Evolutionary conservation across 495 filamentous ascomycete species (phyloP).

Genomic region (Astrocystis sublimbata): DNA sequence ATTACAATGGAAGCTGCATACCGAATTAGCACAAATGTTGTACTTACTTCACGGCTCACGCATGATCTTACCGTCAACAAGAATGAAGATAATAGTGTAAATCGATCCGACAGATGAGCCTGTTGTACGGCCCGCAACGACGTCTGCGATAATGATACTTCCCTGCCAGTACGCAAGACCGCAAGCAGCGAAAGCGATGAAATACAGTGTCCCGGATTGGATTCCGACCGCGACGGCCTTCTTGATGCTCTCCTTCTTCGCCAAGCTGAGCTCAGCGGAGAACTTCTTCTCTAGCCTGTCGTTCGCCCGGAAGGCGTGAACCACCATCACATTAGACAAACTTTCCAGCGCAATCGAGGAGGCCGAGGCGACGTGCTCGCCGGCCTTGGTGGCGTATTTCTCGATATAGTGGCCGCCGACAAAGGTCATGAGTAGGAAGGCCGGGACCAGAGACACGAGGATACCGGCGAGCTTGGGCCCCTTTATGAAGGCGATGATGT

Average conservation of each 20-base stretch:
- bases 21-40: constrained; percentile 13
- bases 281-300: constrained; percentile 55
- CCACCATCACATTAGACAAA: constrained; percentile 47
- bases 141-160: constrained; percentile 52
- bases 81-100: constrained; percentile 67
- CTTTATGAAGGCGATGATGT: constrained; percentile 65
- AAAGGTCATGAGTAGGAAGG: constrained; percentile 65
- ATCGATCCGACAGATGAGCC: constrained; percentile 55
- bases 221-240: constrained; percentile 60
- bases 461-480: constrained; percentile 52
- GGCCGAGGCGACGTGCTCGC: constrained; percentile 42
- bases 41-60: background rate
- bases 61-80: constrained; percentile 61
- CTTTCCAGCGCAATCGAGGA: constrained; percentile 49
- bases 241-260: constrained; percentile 55
- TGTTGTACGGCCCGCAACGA: constrained; percentile 39
- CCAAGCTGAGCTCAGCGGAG: constrained; percentile 44
- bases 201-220: constrained; percentile 66
- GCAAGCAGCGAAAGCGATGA: constrained; percentile 64
- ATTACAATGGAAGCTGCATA: constrained; percentile 58
- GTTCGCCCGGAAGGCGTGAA: constrained; percentile 52
- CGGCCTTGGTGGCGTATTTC: constrained; percentile 57
- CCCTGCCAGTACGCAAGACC: constrained; percentile 70
- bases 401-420: constrained; percentile 61
- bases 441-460: constrained; percentile 61